Evolutionary conservation across 208 protist genomes (phyloP).

Genomic region (Herpetomonas samuelpessoai): DNA sequence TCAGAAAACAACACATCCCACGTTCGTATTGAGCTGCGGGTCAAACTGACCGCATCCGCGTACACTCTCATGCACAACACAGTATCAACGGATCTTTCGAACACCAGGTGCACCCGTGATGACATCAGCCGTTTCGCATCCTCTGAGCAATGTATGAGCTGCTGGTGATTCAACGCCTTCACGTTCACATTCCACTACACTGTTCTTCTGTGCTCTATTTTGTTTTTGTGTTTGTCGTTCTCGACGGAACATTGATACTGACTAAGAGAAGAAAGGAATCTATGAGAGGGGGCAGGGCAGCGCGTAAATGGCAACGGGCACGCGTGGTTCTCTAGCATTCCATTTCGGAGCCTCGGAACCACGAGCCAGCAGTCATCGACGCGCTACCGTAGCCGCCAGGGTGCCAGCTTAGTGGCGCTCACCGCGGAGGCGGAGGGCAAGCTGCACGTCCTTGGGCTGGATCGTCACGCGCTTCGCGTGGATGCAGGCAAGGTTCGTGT

Average conservation of each 20-base stretch:
- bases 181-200: not conserved
- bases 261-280: not conserved
- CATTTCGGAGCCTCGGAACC: too few relatives aligned
- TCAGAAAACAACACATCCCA: too few relatives aligned
- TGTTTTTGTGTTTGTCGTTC: not conserved
- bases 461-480: conserved; percentile 88
- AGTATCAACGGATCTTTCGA: not conserved
- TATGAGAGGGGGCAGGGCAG: not conserved
- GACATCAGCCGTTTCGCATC: not conserved
- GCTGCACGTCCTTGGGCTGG: conserved; percentile 75
- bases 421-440: conserved; percentile 56
- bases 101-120: not conserved
- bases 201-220: not conserved
- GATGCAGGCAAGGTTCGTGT: conserved; percentile 89
- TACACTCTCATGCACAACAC: too few relatives aligned
- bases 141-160: too few relatives aligned
- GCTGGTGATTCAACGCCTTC: too few relatives aligned
- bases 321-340: not conserved
- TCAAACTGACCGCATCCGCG: too few relatives aligned
- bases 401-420: conserved; percentile 64
- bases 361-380: too few relatives aligned
- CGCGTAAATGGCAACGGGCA: not conserved
- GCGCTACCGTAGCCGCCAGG: too few relatives aligned
- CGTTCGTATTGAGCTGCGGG: too few relatives aligned
- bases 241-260: not conserved